Conservation (phyloP, 352 stramenopile genomes). For the Bremia lactucae region DNA sequence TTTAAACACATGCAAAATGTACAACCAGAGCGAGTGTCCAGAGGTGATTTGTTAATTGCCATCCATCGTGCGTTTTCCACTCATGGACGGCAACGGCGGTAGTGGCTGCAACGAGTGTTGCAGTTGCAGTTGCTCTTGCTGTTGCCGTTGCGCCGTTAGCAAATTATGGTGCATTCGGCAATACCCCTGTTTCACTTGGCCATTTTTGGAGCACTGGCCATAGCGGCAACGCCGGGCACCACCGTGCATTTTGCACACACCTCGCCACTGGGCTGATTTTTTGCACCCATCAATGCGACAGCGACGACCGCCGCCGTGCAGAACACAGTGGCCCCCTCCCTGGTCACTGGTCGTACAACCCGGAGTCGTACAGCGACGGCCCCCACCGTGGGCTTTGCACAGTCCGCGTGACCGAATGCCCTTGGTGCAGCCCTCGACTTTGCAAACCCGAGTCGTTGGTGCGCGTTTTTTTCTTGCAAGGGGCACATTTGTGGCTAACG, state of each 20-base stretch:
- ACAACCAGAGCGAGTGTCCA: constrained; percentile 9
- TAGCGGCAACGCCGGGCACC: constrained; percentile 67
- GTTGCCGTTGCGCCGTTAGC: constrained; percentile 31
- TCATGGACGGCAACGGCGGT: constrained; percentile 4
- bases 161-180: constrained; percentile 69
- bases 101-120: constrained; percentile 14
- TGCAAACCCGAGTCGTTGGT: constrained; percentile 52
- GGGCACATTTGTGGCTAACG: too few species aligned
- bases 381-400: constrained; percentile 78
- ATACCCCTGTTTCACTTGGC: constrained; percentile 70
- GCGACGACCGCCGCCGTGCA: constrained; percentile 68
- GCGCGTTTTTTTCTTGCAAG: constrained; percentile 46
- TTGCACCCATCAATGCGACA: constrained; percentile 70
- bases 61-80: constrained; percentile 11
- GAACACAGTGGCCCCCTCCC: constrained; percentile 72
- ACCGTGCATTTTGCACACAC: constrained; percentile 80
- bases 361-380: constrained; percentile 64
- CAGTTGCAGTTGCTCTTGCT: constrained; percentile 25
- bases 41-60: constrained; percentile 21
- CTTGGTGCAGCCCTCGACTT: constrained; percentile 60
- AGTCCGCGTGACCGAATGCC: constrained; percentile 67
- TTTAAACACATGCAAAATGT: not conserved
- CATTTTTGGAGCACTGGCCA: constrained; percentile 73
- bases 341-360: constrained; percentile 80
- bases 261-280: constrained; percentile 72